Evolutionary conservation across 768 basidiomycete genomes (phyloP).

Genomic region (Tulasnella sp.): DNA sequence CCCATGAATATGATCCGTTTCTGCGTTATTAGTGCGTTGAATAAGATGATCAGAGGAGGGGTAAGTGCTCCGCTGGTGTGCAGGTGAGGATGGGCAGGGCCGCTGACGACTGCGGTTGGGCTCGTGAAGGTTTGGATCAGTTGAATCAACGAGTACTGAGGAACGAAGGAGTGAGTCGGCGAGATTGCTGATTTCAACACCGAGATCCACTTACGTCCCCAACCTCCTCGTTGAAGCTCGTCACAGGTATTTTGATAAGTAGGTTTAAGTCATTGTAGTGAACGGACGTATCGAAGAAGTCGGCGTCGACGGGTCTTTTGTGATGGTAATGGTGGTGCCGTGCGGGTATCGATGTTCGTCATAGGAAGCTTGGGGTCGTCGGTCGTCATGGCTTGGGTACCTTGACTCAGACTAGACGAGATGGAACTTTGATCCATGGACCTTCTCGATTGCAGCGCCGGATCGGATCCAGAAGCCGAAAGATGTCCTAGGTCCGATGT

Average conservation of each 20-base stretch:
- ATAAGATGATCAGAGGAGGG: constrained; percentile 87
- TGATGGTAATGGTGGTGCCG: constrained; percentile 37
- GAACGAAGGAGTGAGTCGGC: neutral
- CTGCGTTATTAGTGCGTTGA: constrained; percentile 90
- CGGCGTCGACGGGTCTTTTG: constrained; percentile 68
- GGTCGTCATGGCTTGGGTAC: neutral
- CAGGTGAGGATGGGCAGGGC: constrained; percentile 80
- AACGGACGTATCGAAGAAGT: constrained; percentile 82
- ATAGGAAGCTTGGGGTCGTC: neutral
- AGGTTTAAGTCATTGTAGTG: constrained; percentile 68
- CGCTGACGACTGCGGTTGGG: constrained; percentile 45
- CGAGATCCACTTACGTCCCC: constrained; percentile 63
- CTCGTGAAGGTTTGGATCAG: constrained; percentile 75
- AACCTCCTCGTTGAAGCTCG: constrained; percentile 87
- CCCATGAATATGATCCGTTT: constrained; percentile 96
- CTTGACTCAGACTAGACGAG: neutral
- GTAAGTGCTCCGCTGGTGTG: constrained; percentile 89
- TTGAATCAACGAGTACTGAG: constrained; percentile 83
- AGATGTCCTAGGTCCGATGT: neutral
- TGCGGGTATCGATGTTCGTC: constrained; percentile 20
- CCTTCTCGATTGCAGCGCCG: neutral
- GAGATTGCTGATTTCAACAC: neutral
- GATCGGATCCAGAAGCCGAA: neutral
- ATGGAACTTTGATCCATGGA: constrained; percentile 9
- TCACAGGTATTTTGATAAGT: constrained; percentile 84